Evolutionary conservation across 169 alveolate genomes (phyloP), one percentile per base, ranked within the genome.

Genomic region (Cryptosporidium meleagridis): DNA sequence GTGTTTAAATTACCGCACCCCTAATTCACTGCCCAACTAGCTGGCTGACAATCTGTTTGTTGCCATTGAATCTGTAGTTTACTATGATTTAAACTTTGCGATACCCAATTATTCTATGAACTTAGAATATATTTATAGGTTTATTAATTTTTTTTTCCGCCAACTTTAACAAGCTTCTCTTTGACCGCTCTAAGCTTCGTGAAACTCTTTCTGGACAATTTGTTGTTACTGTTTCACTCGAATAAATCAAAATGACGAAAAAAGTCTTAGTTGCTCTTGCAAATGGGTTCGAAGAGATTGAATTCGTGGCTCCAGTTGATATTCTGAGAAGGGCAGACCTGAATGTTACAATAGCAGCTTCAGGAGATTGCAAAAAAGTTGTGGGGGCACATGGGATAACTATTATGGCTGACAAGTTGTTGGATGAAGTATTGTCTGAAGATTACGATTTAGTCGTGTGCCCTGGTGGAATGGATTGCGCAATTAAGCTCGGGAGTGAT

Each of bases 381-480:
- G 84, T 89, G 31, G 91, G 93, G 7, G 87, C 93, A 31, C 67
- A 85, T 55, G 94, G 94, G 41, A 67, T 93, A 14, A 68, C 84
- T 58, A 86, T 93, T 58, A n/a, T 75, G 35, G 92, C 91, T 68
- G 95, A 93, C 58, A 21, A 41, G 18, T 73, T 85, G n/a, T 33
- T 93, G 4, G 53, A 62, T 31, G 61, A 87, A 45, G 39, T 69
- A 37, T 21, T 45, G 23, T 72, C 68, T 75, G 48, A 85, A 37
- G 73, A 72, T 26, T 94, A 61, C 72, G 96, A 94, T 84, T 51
- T 92, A 75, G 91, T 95, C n/a, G 93, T 94, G 14, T 72, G 93
- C 18, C 97, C 97, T 18, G 97, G 97, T 31, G 97, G 97, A 26
- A 70, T 91, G 59, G 84, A 85, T 37, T 95, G 96, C 8, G 94